phyloP scores from a whole-genome alignment of 352 stramenopile species.

The Phytophthora pistaciae region DNA sequence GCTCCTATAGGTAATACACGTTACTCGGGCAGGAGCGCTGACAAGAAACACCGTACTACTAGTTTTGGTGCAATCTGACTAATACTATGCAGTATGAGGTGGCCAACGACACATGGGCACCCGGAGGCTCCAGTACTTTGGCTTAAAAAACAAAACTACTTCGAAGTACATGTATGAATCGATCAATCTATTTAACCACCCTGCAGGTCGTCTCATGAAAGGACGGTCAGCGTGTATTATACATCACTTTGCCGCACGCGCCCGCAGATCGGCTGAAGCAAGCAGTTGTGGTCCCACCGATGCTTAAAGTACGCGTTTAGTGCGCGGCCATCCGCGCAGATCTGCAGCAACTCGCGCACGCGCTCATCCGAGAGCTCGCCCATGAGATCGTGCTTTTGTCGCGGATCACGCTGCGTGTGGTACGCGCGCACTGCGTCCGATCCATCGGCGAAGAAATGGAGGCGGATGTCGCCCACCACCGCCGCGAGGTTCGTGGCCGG shows the following conservation, averaged over 20 bases:
- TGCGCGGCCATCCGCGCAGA: slow-evolving; percentile 48
- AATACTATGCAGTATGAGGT: no score
- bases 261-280: slow-evolving; percentile 39
- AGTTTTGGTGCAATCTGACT: no score
- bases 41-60: no score
- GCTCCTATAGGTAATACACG: no score
- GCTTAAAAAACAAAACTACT: no score
- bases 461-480: slow-evolving; percentile 58
- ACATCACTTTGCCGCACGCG: not conserved
- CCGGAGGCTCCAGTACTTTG: no score
- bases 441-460: slow-evolving; percentile 65
- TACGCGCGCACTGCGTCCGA: slow-evolving; percentile 60
- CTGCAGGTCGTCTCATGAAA: no score
- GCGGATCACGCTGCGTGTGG: slow-evolving; percentile 55
- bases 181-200: no score
- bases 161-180: no score
- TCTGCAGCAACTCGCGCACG: slow-evolving; percentile 39
- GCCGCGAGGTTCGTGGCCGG: slow-evolving; percentile 60
- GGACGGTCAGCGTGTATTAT: no score
- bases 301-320: slow-evolving; percentile 64
- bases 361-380: slow-evolving; percentile 37
- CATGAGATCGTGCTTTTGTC: slow-evolving; percentile 56
- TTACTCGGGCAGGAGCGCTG: no score
- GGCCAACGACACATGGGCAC: no score
- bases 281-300: slow-evolving; percentile 55